Evolutionary conservation across 225 moss, liverwort and hornwort species (phyloP).

Genomic region (Takakia lepidozioides): DNA sequence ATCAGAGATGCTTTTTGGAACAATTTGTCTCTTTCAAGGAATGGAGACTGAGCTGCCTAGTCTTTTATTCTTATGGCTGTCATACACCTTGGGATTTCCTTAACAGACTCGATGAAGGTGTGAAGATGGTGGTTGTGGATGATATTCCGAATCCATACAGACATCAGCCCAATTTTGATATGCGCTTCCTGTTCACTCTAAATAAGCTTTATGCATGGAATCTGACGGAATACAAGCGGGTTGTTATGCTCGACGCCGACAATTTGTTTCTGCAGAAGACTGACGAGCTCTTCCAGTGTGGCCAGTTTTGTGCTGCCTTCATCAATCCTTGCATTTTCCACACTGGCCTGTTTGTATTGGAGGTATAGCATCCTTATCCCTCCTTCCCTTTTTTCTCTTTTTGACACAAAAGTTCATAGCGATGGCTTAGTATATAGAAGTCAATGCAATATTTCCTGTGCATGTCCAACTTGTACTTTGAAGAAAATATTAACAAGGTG

Average conservation of each 20-base stretch:
- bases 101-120: slow-evolving; percentile 39
- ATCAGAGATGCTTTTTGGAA: too few relatives aligned
- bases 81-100: too few relatives aligned
- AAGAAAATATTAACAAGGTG: not conserved
- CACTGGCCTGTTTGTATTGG: slow-evolving; percentile 66
- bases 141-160: slow-evolving; percentile 55
- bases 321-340: slow-evolving; percentile 79
- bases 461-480: not conserved
- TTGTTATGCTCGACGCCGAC: slow-evolving; percentile 75
- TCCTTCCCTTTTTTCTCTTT: too few relatives aligned
- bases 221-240: slow-evolving; percentile 53
- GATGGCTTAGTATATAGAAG: not conserved
- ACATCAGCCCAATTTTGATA: slow-evolving; percentile 20
- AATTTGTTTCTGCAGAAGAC: slow-evolving; percentile 64
- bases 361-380: slow-evolving; percentile 20
- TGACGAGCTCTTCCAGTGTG: slow-evolving; percentile 71
- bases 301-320: slow-evolving; percentile 70
- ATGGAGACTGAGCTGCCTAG: too few relatives aligned
- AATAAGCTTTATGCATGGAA: slow-evolving; percentile 82
- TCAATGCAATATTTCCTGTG: too few relatives aligned
- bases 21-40: too few relatives aligned
- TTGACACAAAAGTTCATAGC: too few relatives aligned
- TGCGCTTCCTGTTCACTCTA: slow-evolving; percentile 38
- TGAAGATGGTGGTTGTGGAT: slow-evolving; percentile 39
- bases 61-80: too few relatives aligned